phyloP scores from a whole-genome alignment of 2,329 filamentous ascomycete genomes.

The Triangularia setosa region DNA sequence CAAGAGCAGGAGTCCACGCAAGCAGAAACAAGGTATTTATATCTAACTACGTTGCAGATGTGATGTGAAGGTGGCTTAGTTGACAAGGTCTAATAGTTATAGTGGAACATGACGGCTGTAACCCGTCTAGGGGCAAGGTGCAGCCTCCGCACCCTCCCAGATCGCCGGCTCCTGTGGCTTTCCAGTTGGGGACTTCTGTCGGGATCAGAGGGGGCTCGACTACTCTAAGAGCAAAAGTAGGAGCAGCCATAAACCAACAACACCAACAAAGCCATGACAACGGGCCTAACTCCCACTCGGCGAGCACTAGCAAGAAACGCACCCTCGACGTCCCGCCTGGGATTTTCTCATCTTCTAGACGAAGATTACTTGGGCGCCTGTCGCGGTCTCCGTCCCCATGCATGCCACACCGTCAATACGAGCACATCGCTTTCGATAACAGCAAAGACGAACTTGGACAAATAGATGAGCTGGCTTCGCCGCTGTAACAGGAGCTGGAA shows the following conservation, averaged over 20 bases:
- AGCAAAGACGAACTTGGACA: slow-evolving; percentile 1
- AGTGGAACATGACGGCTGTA: not conserved
- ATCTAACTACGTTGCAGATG: not conserved
- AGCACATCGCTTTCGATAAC: not conserved
- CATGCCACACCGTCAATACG: not conserved
- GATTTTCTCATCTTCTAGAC: not conserved
- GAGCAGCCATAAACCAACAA: not conserved
- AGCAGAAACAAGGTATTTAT: not conserved
- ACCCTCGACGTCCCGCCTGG: not conserved
- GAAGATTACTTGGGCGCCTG: not conserved
- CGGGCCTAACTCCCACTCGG: not conserved
- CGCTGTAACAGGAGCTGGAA: not conserved
- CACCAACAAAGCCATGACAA: not conserved
- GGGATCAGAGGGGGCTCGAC: not conserved
- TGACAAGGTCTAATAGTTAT: not conserved
- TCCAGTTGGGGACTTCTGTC: not conserved
- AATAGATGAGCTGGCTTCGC: not conserved
- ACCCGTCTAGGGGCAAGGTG: not conserved
- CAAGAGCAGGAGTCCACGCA: not conserved
- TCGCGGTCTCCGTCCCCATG: not conserved
- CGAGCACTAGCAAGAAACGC: not conserved
- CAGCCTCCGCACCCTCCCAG: not conserved
- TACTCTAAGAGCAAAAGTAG: not conserved
- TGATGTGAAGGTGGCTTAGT: not conserved
- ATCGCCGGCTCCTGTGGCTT: not conserved